Evolutionary conservation across 305 asterid species (phyloP).

Genomic region (Petunia hybrid): DNA sequence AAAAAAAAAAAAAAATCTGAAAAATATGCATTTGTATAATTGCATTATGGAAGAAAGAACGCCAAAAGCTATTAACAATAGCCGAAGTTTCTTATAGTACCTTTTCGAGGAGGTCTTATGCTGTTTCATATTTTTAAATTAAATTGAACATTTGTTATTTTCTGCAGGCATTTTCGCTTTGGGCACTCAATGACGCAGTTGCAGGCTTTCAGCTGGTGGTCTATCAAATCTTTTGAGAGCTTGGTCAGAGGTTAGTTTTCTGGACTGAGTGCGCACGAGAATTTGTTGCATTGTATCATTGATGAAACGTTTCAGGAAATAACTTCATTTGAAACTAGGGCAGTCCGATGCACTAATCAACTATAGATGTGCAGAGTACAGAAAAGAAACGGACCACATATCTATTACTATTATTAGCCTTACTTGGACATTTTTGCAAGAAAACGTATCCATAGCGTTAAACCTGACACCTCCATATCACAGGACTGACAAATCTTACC

Average conservation of each 20-base stretch:
- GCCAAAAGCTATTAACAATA: not conserved
- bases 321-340: too few relatives aligned
- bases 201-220: not conserved
- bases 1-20: not conserved
- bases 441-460: not conserved
- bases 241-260: too few relatives aligned
- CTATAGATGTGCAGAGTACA: too few relatives aligned
- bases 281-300: too few relatives aligned
- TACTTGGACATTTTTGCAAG: too few relatives aligned
- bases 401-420: too few relatives aligned
- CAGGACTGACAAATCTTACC: too few relatives aligned
- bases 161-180: not conserved
- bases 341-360: too few relatives aligned
- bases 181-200: not conserved
- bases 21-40: not conserved
- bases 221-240: not conserved
- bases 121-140: not conserved
- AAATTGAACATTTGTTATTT: not conserved
- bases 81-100: not conserved
- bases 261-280: too few relatives aligned
- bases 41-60: not conserved
- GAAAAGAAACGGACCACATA: too few relatives aligned
- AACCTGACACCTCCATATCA: not conserved
- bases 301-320: too few relatives aligned
- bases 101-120: not conserved